These are phyloP conservation scores for Chenopodium suecicum DNA, from an alignment of 148 eudicot genomes.

Conservation along the genomic window DNA sequence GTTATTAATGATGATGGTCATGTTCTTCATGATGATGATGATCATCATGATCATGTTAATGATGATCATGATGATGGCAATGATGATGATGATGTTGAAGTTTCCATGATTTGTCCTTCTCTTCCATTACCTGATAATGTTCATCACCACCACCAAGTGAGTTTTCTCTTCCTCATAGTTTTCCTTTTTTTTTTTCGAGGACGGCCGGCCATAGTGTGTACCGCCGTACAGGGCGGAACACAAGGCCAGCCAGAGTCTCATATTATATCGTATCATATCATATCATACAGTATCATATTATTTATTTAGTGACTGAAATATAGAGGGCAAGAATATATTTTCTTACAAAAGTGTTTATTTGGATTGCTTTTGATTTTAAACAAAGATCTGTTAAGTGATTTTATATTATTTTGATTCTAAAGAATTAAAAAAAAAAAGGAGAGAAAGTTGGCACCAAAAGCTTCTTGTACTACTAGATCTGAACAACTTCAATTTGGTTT, in stretches of 20 bases:
- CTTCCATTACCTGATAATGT: neutral
- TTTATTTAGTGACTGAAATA: neutral
- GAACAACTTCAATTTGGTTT: neutral
- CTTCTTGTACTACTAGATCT: neutral
- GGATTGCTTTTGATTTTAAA: neutral
- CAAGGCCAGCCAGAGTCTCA: no score
- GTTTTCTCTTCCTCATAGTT: neutral
- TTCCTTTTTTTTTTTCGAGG: neutral
- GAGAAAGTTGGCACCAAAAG: conserved; percentile 1
- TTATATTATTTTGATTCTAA: neutral
- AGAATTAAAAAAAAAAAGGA: neutral
- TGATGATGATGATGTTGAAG: neutral
- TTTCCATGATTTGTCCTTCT: conserved; percentile 17
- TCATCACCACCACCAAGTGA: conserved; percentile 15
- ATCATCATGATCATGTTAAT: neutral
- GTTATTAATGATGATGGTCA: neutral
- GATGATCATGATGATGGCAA: neutral
- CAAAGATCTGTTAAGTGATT: neutral
- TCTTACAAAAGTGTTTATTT: neutral
- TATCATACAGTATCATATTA: neutral
- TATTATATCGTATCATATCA: conserved; percentile 1
- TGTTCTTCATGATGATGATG: neutral
- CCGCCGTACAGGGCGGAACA: no score
- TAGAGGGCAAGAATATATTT: neutral
- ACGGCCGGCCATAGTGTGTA: no score